phyloP scores from a whole-genome alignment of 495 filamentous ascomycete species.

The Podospora conica region DNA sequence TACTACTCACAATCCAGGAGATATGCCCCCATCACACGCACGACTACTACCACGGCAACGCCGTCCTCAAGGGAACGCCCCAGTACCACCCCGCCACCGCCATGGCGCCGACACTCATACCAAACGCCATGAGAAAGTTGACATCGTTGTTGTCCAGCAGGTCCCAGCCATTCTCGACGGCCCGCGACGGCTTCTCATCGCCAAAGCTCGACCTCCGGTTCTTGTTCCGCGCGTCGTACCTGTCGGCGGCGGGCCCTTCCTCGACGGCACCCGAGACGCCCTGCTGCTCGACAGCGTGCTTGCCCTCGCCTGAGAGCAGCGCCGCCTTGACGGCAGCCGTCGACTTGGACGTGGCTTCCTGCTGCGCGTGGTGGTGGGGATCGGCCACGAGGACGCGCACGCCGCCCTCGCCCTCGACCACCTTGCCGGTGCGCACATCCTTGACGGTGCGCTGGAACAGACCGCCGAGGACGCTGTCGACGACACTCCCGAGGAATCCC shows the following conservation, averaged over 20 bases:
- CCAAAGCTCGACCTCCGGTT: constrained; percentile 44
- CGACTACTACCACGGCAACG: constrained; percentile 23
- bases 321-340: constrained; percentile 35
- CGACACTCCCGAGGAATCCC: constrained; percentile 69
- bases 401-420: constrained; percentile 85
- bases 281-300: constrained; percentile 32
- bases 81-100: constrained; percentile 49
- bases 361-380: constrained; percentile 16
- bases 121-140: constrained; percentile 79
- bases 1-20: too few species aligned
- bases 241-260: constrained; percentile 22
- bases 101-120: constrained; percentile 79
- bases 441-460: constrained; percentile 81
- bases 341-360: constrained; percentile 14
- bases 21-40: too few species aligned
- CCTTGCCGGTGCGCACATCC: constrained; percentile 73
- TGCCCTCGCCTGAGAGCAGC: constrained; percentile 29
- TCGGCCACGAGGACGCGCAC: constrained; percentile 54
- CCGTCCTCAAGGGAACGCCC: constrained; percentile 38
- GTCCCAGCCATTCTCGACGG: constrained; percentile 66
- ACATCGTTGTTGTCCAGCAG: constrained; percentile 90
- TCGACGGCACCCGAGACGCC: constrained; percentile 17
- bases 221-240: constrained; percentile 39
- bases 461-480: constrained; percentile 84
- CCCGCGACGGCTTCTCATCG: constrained; percentile 57